Percentiles rank a stretch among this genome's conserved stretches.
phyloP scores from a whole-genome alignment of 2,329 filamentous ascomycete species.

The Zymoseptoria pseudotritici region DNA sequence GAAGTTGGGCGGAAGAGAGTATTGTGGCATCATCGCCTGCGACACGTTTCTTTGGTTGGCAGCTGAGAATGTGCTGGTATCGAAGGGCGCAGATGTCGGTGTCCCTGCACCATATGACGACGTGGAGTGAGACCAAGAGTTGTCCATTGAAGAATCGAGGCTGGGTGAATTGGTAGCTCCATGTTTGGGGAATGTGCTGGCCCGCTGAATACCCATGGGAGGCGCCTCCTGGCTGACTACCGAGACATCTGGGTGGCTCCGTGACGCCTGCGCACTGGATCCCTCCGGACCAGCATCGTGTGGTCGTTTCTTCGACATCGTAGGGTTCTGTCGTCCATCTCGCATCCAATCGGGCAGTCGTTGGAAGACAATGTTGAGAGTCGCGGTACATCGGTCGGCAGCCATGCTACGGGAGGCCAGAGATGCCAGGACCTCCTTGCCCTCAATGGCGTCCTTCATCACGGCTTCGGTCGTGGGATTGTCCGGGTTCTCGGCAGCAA shows the following conservation, averaged over 20 bases:
- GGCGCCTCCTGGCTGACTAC: constrained; percentile 6
- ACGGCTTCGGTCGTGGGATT: constrained; percentile 70
- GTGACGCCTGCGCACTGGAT: constrained; percentile 8
- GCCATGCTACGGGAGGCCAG: constrained; percentile 80
- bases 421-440: constrained; percentile 71
- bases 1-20: constrained; percentile 22
- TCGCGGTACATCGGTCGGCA: constrained; percentile 74
- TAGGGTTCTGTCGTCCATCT: constrained; percentile 37
- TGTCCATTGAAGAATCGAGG: constrained; percentile 1
- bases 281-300: constrained; percentile 17
- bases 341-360: constrained; percentile 59
- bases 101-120: constrained; percentile 23
- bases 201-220: constrained; percentile 11
- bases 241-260: constrained; percentile 25
- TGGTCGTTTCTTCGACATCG: constrained; percentile 43
- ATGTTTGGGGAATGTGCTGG: constrained; percentile 24
- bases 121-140: constrained; percentile 18
- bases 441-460: constrained; percentile 74
- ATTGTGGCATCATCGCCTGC: constrained; percentile 17
- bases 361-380: constrained; percentile 74
- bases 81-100: constrained; percentile 16
- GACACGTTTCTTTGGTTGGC: constrained; percentile 14
- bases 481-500: constrained; percentile 70
- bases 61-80: constrained; percentile 9
- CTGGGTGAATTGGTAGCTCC: constrained; percentile 8